These are phyloP conservation scores for Coemansia sp. DNA, from an alignment of 192 early-diverging fungal species.

Conservation along the genomic window DNA sequence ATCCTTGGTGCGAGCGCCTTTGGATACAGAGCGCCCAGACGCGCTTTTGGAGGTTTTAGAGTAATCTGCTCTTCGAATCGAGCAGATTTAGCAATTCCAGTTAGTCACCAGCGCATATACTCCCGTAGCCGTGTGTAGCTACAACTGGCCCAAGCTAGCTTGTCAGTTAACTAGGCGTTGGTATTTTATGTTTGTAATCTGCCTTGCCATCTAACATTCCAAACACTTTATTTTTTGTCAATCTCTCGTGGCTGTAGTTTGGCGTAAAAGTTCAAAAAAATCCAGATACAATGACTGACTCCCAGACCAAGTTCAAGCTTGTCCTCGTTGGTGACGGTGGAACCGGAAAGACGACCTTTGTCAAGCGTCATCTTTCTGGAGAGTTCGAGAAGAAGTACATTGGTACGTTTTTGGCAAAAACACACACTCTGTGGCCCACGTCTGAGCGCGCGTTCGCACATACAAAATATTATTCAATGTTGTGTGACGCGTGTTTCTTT, in stretches of 20 bases:
- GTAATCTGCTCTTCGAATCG: slow-evolving; percentile 14
- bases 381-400: slow-evolving; percentile 99
- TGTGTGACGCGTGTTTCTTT: slow-evolving; percentile 8
- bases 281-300: slow-evolving; percentile 27
- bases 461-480: not conserved
- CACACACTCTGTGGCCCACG: not conserved
- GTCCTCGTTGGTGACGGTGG: slow-evolving; percentile 96
- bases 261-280: slow-evolving; percentile 18
- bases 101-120: not conserved
- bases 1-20: not conserved
- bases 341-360: slow-evolving; percentile 99
- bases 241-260: slow-evolving; percentile 8
- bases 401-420: slow-evolving; percentile 31
- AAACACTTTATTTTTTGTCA: not conserved
- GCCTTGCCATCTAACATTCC: slow-evolving; percentile 4
- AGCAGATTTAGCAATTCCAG: not conserved
- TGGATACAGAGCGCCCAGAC: not conserved
- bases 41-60: not conserved
- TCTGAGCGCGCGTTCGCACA: not conserved
- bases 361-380: slow-evolving; percentile 99
- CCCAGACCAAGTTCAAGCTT: slow-evolving; percentile 51
- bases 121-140: not conserved
- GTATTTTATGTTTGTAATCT: not conserved
- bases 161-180: too few relatives aligned
- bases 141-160: too few relatives aligned